Conservation (phyloP, 306 rosid genomes). For the Ammopiptanthus mongolicus region DNA sequence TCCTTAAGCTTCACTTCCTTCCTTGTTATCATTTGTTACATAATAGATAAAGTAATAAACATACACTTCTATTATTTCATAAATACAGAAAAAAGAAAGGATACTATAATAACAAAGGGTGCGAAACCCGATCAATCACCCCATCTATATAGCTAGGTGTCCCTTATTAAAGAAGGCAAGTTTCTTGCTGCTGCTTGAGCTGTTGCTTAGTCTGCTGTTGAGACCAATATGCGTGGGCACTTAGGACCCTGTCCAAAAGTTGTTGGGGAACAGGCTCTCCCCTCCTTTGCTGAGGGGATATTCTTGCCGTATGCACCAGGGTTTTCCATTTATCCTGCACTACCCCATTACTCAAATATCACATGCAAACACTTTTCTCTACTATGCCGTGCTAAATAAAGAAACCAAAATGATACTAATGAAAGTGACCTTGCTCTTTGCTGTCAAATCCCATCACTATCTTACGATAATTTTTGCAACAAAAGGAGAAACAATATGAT, state of each 20-base stretch:
- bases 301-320: slow-evolving; percentile 84
- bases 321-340: slow-evolving; percentile 97
- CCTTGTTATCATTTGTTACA: slow-evolving; percentile 27
- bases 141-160: slow-evolving; percentile 10
- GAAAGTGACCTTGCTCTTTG: not conserved
- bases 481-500: not conserved
- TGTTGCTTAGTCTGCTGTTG: slow-evolving; percentile 75
- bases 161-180: slow-evolving; percentile 35
- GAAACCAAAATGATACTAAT: not conserved
- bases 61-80: slow-evolving; percentile 25
- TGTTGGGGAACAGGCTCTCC: slow-evolving; percentile 95
- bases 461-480: not conserved
- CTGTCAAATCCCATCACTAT: not conserved
- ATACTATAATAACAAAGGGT: slow-evolving; percentile 7
- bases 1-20: too few relatives aligned
- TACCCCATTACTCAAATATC: slow-evolving; percentile 18
- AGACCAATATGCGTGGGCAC: slow-evolving; percentile 82
- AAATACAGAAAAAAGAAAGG: slow-evolving; percentile 12
- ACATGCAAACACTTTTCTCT: slow-evolving; percentile 22
- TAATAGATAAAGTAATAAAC: slow-evolving; percentile 9
- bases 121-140: slow-evolving; percentile 19
- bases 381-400: not conserved
- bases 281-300: slow-evolving; percentile 89
- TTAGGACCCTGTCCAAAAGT: slow-evolving; percentile 79
- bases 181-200: slow-evolving; percentile 52